Evolutionary conservation across 169 alveolate species (phyloP), one percentile per base, ranked within the genome.

Genomic region (Eimeria sp.): DNA sequence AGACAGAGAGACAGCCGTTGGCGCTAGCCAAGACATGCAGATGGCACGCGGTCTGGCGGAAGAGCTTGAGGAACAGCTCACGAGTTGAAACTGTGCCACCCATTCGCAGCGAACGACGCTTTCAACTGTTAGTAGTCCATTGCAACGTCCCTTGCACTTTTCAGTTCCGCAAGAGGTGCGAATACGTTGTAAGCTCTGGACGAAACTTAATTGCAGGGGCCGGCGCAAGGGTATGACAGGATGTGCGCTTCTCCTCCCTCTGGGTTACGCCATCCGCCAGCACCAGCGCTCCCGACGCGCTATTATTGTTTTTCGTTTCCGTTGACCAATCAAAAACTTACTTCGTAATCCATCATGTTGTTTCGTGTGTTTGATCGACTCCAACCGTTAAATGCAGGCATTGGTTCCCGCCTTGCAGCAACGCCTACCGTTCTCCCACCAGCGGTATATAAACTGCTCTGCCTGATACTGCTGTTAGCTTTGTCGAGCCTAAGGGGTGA

Each of bases 61-160:
- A 65, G 82, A 87, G 63, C 94, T 87, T 34, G 94, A 87, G 83
- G 94, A 63, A 70, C 94, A 87, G 94, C 94, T 87, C 27, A 87
- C 94, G 49, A 87, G 94, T 54, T 87, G 82, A 63, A 63, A 18
- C 54, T 54, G 91, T 58, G 70, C 25, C 88, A 49, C 20, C 45
- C 45, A 25, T 9, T 27, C 45, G 49, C 88, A 49, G 70, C 45
- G 67, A n/a, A 22, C 61, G 25, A 78, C 47, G 67, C 49, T 47
- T 47, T 7, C 65, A 13, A 25, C 13, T 78, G 40, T 49, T 47
- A 16, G 16, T 45, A 27, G 70, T 51, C 25, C 14, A n/a, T 49
- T 47, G 88, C 67, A 51, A 47, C 88, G 25, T 25, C 67, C 88
- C 27, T n/a, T 78, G 20, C 67, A 22, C 22, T 63, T 54, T 20